Evolutionary conservation across 2,329 filamentous ascomycete genomes (phyloP).

Genomic region (Xylariomycetidae sp.): DNA sequence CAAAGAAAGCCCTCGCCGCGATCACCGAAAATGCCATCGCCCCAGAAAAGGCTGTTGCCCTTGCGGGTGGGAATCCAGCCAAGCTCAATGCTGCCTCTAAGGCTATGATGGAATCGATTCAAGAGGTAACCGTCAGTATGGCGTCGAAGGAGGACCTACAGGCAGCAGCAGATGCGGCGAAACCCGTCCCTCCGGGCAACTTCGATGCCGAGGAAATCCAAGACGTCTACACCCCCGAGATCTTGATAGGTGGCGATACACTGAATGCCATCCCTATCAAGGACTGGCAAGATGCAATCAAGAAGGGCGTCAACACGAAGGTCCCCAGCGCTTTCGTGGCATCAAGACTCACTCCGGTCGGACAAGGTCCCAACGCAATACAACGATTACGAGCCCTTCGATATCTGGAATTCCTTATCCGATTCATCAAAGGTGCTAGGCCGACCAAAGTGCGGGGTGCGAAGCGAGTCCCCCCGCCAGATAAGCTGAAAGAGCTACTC

Average conservation of each 20-base stretch:
- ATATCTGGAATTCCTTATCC: constrained; percentile 52
- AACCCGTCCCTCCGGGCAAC: constrained; percentile 68
- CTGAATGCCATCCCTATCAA: constrained; percentile 62
- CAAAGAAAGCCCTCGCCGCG: constrained; percentile 64
- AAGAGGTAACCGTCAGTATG: constrained; percentile 57
- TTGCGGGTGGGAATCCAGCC: constrained; percentile 29
- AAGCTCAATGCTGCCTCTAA: constrained; percentile 50
- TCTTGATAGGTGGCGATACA: constrained; percentile 61
- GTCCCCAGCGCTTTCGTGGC: constrained; percentile 61
- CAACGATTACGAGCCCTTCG: constrained; percentile 52
- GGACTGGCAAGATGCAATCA: constrained; percentile 67
- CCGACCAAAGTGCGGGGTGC: constrained; percentile 41
- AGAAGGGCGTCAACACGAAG: constrained; percentile 49
- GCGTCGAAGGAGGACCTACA: constrained; percentile 61
- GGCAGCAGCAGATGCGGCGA: constrained; percentile 57
- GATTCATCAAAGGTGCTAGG: constrained; percentile 44
- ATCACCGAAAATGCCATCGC: constrained; percentile 62
- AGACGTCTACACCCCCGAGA: constrained; percentile 65
- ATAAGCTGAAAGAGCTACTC: constrained; percentile 54
- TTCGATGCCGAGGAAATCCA: constrained; percentile 58
- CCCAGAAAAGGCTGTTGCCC: constrained; percentile 52
- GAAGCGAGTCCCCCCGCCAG: constrained; percentile 50
- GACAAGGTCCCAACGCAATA: constrained; percentile 46
- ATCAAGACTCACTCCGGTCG: constrained; percentile 49
- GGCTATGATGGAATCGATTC: constrained; percentile 59